Evolutionary conservation across 495 filamentous ascomycete species (phyloP), one percentile per base, ranked within the genome.

Genomic region (Neurospora sp.): DNA sequence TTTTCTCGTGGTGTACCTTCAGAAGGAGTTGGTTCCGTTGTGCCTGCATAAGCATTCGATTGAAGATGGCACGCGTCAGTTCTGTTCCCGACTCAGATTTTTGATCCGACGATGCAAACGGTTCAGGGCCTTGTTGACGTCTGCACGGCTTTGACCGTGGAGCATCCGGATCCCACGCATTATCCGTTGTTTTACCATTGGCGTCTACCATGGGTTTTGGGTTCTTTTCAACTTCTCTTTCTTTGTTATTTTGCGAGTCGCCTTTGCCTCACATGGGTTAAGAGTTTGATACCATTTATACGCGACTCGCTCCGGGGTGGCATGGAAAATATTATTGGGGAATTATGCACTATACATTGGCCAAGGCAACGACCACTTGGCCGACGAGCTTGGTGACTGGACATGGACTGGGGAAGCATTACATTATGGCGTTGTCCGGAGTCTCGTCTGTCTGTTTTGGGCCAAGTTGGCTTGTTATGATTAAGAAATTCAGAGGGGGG

Each of bases 341-440:
- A 62, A 35, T 62, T 62, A 62, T 62, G 54, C 54, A 62, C 54
- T 62, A 62, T 62, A 62, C 54, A 35, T 62, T 62, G 54, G 54
- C 54, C 54, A 62, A 62, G 54, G 54, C 54, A 42, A 44, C n/a
- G 39, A 42, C 35, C 27, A 44, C 39, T 44, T 42, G 39, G 27
- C 37, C 41, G 38, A 71, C 41, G 70, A 44, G 70, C 38, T 23
- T 54, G 71, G 23, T 35, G 40, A 72, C 71, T 72, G 71, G 71
- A 72, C 71, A 37, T 62, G 54, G 54, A 18, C 54, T 62, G 54
- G 35, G 41, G 39, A 66, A 72, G 71, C 71, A 72, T 72, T 72
- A 69, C 44, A 72, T n/a, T 42, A 72, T 72, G 71, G 71, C 71
- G 71, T 72, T 72, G 71, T 42, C 40, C 49, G 40, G 40, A 54